Conservation (phyloP, 2,329 filamentous ascomycete species). For the Talaromyces marneffei region DNA sequence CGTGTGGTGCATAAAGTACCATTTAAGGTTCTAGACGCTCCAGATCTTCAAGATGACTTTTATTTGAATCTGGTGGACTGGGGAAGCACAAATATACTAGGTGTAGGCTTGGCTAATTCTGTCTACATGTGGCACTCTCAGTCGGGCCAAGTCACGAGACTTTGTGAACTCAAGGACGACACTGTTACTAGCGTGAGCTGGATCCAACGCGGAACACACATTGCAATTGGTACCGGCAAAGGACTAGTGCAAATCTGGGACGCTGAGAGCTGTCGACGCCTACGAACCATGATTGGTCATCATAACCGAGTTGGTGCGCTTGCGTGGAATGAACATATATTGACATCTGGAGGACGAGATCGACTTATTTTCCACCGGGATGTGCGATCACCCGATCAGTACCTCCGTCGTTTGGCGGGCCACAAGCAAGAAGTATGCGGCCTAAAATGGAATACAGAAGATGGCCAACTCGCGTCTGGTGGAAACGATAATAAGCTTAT, state of each 20-base stretch:
- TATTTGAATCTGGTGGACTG: constrained; percentile 97
- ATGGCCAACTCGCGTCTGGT: constrained; percentile 87
- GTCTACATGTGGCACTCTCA: constrained; percentile 99
- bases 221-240: constrained; percentile 91
- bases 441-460: constrained; percentile 93
- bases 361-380: constrained; percentile 92
- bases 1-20: constrained; percentile 91
- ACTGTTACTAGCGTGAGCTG: constrained; percentile 94
- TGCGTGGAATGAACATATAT: constrained; percentile 96
- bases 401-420: constrained; percentile 76
- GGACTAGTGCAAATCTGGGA: constrained; percentile 98
- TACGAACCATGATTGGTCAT: constrained; percentile 96
- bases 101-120: constrained; percentile 83
- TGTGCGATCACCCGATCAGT: constrained; percentile 87
- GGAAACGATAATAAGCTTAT: constrained; percentile 99
- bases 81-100: constrained; percentile 90
- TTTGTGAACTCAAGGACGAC: constrained; percentile 88
- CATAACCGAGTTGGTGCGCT: constrained; percentile 87
- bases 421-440: constrained; percentile 99
- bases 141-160: constrained; percentile 82
- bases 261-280: constrained; percentile 73
- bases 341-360: constrained; percentile 91
- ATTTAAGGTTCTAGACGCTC: constrained; percentile 95
- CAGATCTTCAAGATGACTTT: constrained; percentile 93
- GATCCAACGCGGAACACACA: constrained; percentile 91